Evolutionary conservation across 2,329 filamentous ascomycete genomes (phyloP).

Genomic region (Trichoderma brevicompactum): DNA sequence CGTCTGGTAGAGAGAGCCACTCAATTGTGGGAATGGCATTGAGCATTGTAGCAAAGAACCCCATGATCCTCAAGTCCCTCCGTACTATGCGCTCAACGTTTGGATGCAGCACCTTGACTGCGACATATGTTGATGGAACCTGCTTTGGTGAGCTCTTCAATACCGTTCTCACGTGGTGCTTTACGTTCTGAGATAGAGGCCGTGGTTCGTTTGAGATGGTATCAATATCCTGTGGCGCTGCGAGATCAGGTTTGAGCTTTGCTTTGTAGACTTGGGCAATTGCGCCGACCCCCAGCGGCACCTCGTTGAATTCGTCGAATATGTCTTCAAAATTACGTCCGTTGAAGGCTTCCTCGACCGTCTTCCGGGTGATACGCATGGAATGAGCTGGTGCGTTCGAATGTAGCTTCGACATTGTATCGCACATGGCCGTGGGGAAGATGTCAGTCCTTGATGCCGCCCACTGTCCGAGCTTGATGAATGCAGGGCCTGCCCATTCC

Average conservation of each 20-base stretch:
- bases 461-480: constrained; percentile 99
- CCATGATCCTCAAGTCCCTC: constrained; percentile 93
- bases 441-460: constrained; percentile 95
- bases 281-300: constrained; percentile 87
- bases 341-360: constrained; percentile 79
- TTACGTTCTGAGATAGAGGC: constrained; percentile 70
- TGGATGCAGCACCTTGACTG: constrained; percentile 94
- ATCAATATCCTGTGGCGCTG: constrained; percentile 64
- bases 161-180: constrained; percentile 80
- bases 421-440: constrained; percentile 90
- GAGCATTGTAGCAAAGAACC: constrained; percentile 81
- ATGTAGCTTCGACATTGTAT: constrained; percentile 91
- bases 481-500: constrained; percentile 92
- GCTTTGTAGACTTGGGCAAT: constrained; percentile 98
- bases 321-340: constrained; percentile 84
- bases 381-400: constrained; percentile 94
- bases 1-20: constrained; percentile 94
- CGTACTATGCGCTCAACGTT: constrained; percentile 86
- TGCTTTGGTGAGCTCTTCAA: constrained; percentile 84
- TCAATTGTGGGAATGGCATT: constrained; percentile 92
- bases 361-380: constrained; percentile 75
- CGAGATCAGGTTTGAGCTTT: constrained; percentile 80
- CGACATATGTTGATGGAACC: constrained; percentile 89
- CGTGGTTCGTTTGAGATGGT: constrained; percentile 41
- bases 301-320: constrained; percentile 93